phyloP scores from a whole-genome alignment of 2,329 filamentous ascomycete species.

The Pyricularia pennisetigena region DNA sequence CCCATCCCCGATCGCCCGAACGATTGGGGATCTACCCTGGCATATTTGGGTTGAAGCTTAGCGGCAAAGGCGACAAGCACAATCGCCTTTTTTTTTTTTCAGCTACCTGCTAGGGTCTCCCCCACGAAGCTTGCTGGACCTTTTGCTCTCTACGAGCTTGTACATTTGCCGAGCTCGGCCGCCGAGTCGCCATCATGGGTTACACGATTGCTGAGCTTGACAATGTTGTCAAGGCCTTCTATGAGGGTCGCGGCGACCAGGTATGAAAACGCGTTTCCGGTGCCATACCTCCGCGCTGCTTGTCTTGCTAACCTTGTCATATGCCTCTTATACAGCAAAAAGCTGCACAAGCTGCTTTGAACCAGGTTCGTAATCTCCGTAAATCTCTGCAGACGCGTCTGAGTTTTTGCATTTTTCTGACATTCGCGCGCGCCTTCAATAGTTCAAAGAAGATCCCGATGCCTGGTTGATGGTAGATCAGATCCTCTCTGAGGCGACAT shows the following conservation, averaged over 20 bases:
- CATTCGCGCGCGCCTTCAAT: not conserved
- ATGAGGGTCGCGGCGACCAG: constrained; percentile 89
- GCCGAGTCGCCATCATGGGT: constrained; percentile 39
- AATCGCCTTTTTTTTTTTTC: not conserved
- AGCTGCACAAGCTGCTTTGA: constrained; percentile 83
- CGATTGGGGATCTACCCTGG: not conserved
- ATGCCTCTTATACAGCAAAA: constrained; percentile 62
- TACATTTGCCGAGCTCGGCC: not conserved
- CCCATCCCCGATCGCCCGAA: not conserved
- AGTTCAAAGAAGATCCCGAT: constrained; percentile 98
- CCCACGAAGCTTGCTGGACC: not conserved
- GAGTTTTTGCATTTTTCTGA: not conserved
- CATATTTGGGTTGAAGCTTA: not conserved
- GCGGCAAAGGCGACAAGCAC: not conserved
- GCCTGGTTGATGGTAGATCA: constrained; percentile 96
- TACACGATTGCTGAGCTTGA: constrained; percentile 88
- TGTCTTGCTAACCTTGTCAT: constrained; percentile 27
- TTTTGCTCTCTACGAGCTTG: not conserved
- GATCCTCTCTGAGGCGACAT: constrained; percentile 86
- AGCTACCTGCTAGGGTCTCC: not conserved
- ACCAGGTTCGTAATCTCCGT: constrained; percentile 49
- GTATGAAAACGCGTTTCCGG: constrained; percentile 40
- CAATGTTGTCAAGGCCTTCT: constrained; percentile 91
- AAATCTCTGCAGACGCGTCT: not conserved
- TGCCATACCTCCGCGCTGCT: constrained; percentile 9